These are phyloP conservation scores for Posidonia australis DNA, from an alignment of 106 monocot species.

Conservation along the genomic window DNA sequence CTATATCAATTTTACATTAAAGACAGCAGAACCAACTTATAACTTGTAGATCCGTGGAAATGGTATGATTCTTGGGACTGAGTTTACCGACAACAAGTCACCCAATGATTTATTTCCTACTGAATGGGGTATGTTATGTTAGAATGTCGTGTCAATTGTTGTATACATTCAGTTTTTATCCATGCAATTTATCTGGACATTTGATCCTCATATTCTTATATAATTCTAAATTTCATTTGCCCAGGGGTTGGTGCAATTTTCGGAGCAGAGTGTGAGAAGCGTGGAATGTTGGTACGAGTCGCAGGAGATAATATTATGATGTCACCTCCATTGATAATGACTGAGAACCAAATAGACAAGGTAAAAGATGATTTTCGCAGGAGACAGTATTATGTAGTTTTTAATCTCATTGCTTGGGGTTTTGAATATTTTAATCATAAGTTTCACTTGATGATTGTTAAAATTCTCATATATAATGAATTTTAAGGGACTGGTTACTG, in stretches of 20 bases:
- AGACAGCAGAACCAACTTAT: neutral
- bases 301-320: constrained; percentile 88
- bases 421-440: neutral
- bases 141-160: neutral
- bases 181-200: neutral
- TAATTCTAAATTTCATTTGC: neutral
- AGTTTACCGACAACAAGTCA: constrained; percentile 87
- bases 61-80: constrained; percentile 83
- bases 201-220: neutral
- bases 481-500: neutral
- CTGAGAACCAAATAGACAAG: constrained; percentile 62
- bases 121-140: constrained; percentile 65
- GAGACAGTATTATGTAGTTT: neutral
- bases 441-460: no score
- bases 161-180: neutral
- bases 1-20: neutral
- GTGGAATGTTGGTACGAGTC: constrained; percentile 73
- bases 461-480: no score
- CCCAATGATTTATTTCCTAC: constrained; percentile 71
- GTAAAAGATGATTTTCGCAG: constrained; percentile 47
- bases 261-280: constrained; percentile 78
- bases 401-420: neutral
- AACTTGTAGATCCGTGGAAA: constrained; percentile 48
- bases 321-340: constrained; percentile 73
- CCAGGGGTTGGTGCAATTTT: constrained; percentile 84